These are phyloP conservation scores for Physcomitrellopsis africana DNA, from an alignment of 225 moss, liverwort and hornwort genomes.

Conservation along the genomic window DNA sequence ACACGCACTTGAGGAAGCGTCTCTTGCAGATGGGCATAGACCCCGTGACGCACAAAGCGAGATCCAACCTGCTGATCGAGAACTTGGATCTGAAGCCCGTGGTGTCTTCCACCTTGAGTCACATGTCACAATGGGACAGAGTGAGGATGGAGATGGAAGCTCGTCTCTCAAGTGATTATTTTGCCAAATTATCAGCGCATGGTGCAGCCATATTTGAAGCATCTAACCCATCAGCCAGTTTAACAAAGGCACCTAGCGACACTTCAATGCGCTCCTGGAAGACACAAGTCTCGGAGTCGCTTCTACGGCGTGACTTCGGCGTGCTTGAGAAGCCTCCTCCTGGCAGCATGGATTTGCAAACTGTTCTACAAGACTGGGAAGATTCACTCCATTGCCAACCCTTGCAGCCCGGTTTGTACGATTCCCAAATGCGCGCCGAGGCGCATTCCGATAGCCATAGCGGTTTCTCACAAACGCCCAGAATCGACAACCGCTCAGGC, in stretches of 20 bases:
- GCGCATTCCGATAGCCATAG: slow-evolving; percentile 31
- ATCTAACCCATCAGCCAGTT: too few relatives aligned
- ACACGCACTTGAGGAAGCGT: slow-evolving; percentile 86
- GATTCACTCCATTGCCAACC: slow-evolving; percentile 42
- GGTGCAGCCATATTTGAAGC: neutral
- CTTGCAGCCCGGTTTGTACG: slow-evolving; percentile 5
- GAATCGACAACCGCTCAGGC: neutral
- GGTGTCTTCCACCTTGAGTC: slow-evolving; percentile 57
- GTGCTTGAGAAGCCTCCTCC: neutral
- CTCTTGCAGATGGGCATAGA: slow-evolving; percentile 88
- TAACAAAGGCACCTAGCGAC: neutral
- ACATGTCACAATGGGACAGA: slow-evolving; percentile 85
- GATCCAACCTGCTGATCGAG: slow-evolving; percentile 36
- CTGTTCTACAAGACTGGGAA: slow-evolving; percentile 69
- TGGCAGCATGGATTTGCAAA: slow-evolving; percentile 28
- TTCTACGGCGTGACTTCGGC: slow-evolving; percentile 25
- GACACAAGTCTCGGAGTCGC: slow-evolving; percentile 31
- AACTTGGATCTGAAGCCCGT: slow-evolving; percentile 58
- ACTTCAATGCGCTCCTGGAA: slow-evolving; percentile 28
- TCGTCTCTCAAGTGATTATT: slow-evolving; percentile 45
- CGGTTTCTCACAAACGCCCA: slow-evolving; percentile 34
- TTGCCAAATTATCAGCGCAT: neutral
- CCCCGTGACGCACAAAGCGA: slow-evolving; percentile 76
- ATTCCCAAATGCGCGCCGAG: slow-evolving; percentile 1
- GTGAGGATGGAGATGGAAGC: slow-evolving; percentile 84